These are phyloP conservation scores for Cladosporium sp. DNA, from an alignment of 2,329 filamentous ascomycete genomes.

Conservation along the genomic window DNA sequence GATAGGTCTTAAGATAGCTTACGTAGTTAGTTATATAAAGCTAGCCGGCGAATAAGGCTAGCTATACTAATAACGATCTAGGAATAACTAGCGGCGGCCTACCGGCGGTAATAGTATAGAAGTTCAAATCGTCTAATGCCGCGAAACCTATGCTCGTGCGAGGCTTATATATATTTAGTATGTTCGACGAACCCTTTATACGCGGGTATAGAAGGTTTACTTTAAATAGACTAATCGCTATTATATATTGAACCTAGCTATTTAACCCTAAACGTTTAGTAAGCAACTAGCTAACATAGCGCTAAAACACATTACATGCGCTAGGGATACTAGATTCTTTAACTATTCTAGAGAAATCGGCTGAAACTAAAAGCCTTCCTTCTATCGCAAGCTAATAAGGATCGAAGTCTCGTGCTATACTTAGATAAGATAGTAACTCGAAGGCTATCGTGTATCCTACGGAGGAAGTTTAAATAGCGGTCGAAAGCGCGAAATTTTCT, in stretches of 20 bases:
- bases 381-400: not conserved
- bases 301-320: conserved; percentile 45
- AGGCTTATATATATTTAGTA: no score
- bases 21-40: conserved; percentile 55
- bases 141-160: no score
- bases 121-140: no score
- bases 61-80: conserved; percentile 38
- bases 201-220: no score
- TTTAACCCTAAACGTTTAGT: conserved; percentile 24
- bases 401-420: not conserved
- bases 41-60: conserved; percentile 67
- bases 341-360: conserved; percentile 50
- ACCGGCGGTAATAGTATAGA: no score
- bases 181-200: no score
- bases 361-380: conserved; percentile 41
- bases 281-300: conserved; percentile 54
- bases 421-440: conserved; percentile 29
- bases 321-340: conserved; percentile 7
- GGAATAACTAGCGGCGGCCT: no score
- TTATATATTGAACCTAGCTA: conserved; percentile 26
- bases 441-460: conserved; percentile 46
- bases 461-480: conserved; percentile 21
- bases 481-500: conserved; percentile 35
- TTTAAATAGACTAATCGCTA: conserved; percentile 60
- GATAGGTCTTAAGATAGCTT: conserved; percentile 53